Evolutionary conservation across 768 basidiomycete genomes (phyloP).

Genomic region (Lentinula raphanica): DNA sequence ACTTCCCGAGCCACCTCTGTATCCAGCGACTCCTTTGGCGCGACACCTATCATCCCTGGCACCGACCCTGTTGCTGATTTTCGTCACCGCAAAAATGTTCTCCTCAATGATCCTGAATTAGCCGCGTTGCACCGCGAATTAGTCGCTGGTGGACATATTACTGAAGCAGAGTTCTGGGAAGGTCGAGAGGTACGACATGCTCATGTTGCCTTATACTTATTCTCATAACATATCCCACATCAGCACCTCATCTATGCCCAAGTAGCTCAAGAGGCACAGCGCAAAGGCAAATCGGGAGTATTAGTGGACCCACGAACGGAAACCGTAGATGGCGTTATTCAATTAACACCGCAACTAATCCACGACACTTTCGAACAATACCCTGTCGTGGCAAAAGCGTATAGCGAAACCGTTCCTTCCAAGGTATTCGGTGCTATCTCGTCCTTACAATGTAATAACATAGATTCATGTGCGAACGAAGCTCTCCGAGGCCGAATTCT

Average conservation of each 20-base stretch:
- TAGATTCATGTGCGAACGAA: constrained; percentile 24
- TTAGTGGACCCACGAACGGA: constrained; percentile 87
- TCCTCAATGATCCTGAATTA: constrained; percentile 74
- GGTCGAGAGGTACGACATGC: constrained; percentile 70
- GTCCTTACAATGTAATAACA: constrained; percentile 1
- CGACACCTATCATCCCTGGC: constrained; percentile 52
- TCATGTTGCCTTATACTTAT: constrained; percentile 8
- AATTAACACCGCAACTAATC: constrained; percentile 86
- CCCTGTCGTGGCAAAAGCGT: constrained; percentile 89
- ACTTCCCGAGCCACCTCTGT: constrained; percentile 62
- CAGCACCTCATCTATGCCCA: constrained; percentile 77
- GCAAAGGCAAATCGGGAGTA: constrained; percentile 78
- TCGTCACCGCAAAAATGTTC: constrained; percentile 70
- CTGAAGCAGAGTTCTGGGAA: constrained; percentile 96
- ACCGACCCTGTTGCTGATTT: constrained; percentile 64
- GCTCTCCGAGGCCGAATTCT: constrained; percentile 90
- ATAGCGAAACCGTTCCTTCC: constrained; percentile 85
- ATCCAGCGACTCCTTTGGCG: constrained; percentile 42
- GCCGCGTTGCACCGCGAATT: constrained; percentile 81
- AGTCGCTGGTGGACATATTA: constrained; percentile 79
- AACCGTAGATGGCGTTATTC: constrained; percentile 76
- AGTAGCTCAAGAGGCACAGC: constrained; percentile 66
- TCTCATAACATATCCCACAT: constrained; percentile 16
- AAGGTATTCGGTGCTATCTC: constrained; percentile 44
- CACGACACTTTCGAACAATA: constrained; percentile 98